These are phyloP conservation scores for Chalciporus pseudorubinellus DNA, from an alignment of 768 basidiomycete genomes.

Conservation along the genomic window DNA sequence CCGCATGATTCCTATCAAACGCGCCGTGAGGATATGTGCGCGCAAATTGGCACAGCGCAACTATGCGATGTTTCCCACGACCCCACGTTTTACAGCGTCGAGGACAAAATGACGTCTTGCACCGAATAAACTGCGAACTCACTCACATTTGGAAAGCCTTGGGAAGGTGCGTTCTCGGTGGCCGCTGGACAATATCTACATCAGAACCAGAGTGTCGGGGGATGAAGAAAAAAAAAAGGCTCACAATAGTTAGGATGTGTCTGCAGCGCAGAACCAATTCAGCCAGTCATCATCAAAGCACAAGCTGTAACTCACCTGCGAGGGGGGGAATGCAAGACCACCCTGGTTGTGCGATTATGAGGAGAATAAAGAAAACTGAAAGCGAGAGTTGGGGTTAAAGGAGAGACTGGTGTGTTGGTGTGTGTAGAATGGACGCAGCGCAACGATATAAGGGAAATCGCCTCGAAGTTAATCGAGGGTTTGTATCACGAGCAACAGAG, in stretches of 20 bases:
- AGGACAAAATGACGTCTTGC: constrained; percentile 30
- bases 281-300: constrained; percentile 4
- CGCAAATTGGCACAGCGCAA: constrained; percentile 14
- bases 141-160: constrained; percentile 24
- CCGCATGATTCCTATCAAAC: background rate
- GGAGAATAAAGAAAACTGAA: constrained; percentile 17
- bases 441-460: constrained; percentile 37
- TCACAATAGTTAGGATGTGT: constrained; percentile 15
- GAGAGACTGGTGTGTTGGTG: constrained; percentile 34
- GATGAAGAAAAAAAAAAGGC: constrained; percentile 3
- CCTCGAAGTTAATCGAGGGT: constrained; percentile 57
- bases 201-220: constrained; percentile 1
- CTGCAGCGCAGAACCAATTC: constrained; percentile 6
- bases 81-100: constrained; percentile 41
- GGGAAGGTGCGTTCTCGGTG: background rate
- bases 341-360: constrained; percentile 20
- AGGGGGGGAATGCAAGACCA: constrained; percentile 9
- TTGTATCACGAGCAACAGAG: constrained; percentile 23
- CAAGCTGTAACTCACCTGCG: constrained; percentile 16
- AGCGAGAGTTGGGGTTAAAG: constrained; percentile 35
- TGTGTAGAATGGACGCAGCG: constrained; percentile 25
- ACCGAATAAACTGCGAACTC: constrained; percentile 16
- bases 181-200: constrained; percentile 2
- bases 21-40: background rate
- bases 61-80: constrained; percentile 33